A percentile compares a stretch with the other conserved stretches of the same genome.
phyloP scores from a whole-genome alignment of 2,329 filamentous ascomycete species.

The Fusarium pseudocircinatum region DNA sequence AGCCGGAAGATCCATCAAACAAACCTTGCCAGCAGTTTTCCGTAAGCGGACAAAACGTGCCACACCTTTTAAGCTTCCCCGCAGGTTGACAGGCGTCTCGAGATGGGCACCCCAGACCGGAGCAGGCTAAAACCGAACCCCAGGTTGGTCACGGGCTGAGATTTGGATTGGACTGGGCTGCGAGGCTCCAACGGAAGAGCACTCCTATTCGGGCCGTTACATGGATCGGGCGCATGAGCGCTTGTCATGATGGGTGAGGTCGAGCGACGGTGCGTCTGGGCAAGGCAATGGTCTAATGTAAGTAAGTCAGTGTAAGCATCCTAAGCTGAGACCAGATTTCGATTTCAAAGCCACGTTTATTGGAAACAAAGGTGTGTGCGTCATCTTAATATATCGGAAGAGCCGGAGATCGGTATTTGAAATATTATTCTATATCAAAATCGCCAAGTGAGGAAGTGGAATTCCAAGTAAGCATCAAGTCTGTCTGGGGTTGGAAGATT shows the following conservation, averaged over 20 bases:
- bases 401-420: constrained; percentile 8
- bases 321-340: background rate
- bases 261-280: background rate
- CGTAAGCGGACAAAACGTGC: constrained; percentile 30
- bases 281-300: background rate
- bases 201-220: constrained; percentile 44
- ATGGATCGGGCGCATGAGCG: constrained; percentile 1
- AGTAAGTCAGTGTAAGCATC: constrained; percentile 4
- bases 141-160: constrained; percentile 23
- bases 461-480: background rate
- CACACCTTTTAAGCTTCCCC: constrained; percentile 40
- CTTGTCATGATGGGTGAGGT: constrained; percentile 20
- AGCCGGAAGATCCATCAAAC: constrained; percentile 32
- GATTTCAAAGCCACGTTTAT: background rate
- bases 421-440: background rate
- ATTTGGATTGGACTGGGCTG: constrained; percentile 24
- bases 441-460: background rate
- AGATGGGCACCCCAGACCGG: constrained; percentile 25
- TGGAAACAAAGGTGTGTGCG: background rate
- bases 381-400: background rate
- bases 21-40: constrained; percentile 26
- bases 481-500: background rate
- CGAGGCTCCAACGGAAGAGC: constrained; percentile 23
- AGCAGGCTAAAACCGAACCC: constrained; percentile 28
- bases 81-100: constrained; percentile 35